phyloP scores from a whole-genome alignment of 2,329 filamentous ascomycete species.

The Plectosphaerella cucumerina region DNA sequence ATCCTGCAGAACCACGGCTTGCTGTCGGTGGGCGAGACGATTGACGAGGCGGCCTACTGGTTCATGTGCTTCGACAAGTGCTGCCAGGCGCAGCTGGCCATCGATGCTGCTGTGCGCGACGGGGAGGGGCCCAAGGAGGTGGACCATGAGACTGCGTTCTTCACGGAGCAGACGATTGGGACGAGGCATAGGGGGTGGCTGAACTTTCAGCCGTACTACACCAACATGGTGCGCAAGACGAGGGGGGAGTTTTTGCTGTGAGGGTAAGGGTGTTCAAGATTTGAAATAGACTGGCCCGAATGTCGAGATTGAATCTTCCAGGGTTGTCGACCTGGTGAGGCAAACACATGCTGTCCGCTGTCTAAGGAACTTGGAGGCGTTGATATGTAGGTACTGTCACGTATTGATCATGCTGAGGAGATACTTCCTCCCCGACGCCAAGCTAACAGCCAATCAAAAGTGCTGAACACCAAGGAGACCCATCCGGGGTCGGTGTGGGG shows the following conservation, averaged over 20 bases:
- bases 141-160: slow-evolving; percentile 4
- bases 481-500: no score
- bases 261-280: background rate
- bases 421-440: no score
- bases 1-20: slow-evolving; percentile 69
- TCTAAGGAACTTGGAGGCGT: no score
- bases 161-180: slow-evolving; percentile 3
- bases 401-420: no score
- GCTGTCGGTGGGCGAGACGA: slow-evolving; percentile 62
- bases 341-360: no score
- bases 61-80: slow-evolving; percentile 63
- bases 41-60: slow-evolving; percentile 69
- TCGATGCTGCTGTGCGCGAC: slow-evolving; percentile 1
- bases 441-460: no score
- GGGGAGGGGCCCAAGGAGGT: background rate
- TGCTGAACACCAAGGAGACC: no score
- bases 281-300: no score
- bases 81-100: slow-evolving; percentile 53
- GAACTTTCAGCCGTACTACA: slow-evolving; percentile 4
- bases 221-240: slow-evolving; percentile 1
- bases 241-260: background rate
- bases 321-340: no score
- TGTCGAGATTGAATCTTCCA: no score
- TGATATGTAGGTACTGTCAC: no score
- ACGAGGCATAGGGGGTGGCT: slow-evolving; percentile 3